Evolutionary conservation across 2,329 filamentous ascomycete species (phyloP).

Genomic region (Claviceps spartinae): DNA sequence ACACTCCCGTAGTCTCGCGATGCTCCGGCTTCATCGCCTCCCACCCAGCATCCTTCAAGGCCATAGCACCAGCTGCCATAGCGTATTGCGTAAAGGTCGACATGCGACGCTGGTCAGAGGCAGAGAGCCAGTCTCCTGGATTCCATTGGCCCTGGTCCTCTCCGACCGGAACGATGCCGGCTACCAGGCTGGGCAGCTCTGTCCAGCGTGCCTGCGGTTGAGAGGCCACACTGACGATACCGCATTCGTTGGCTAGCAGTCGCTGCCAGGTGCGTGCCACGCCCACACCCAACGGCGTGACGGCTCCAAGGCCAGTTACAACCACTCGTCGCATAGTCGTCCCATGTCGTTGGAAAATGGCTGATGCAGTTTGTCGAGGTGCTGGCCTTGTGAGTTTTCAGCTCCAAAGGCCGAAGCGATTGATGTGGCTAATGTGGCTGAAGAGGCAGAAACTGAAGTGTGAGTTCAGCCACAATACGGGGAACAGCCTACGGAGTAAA

Average conservation of each 20-base stretch:
- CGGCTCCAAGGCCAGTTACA: conserved; percentile 68
- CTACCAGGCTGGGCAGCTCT: conserved; percentile 70
- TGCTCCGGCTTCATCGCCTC: conserved; percentile 45
- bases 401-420: no score
- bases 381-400: no score
- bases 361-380: background rate
- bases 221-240: conserved; percentile 59
- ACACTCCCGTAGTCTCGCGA: conserved; percentile 71
- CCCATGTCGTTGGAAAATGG: conserved; percentile 19
- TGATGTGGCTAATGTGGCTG: no score
- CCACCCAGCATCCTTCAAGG: conserved; percentile 73
- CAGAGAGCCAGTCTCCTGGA: conserved; percentile 38
- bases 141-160: conserved; percentile 33
- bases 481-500: no score
- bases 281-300: conserved; percentile 74
- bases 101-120: conserved; percentile 57
- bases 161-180: conserved; percentile 58
- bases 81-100: conserved; percentile 89
- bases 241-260: conserved; percentile 66
- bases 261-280: conserved; percentile 66
- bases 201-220: conserved; percentile 46
- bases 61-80: conserved; percentile 74
- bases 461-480: no score
- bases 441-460: no score
- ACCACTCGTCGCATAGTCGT: conserved; percentile 57